Conservation (phyloP, 148 eudicot species). For the Rhododendron ferrugineum region DNA sequence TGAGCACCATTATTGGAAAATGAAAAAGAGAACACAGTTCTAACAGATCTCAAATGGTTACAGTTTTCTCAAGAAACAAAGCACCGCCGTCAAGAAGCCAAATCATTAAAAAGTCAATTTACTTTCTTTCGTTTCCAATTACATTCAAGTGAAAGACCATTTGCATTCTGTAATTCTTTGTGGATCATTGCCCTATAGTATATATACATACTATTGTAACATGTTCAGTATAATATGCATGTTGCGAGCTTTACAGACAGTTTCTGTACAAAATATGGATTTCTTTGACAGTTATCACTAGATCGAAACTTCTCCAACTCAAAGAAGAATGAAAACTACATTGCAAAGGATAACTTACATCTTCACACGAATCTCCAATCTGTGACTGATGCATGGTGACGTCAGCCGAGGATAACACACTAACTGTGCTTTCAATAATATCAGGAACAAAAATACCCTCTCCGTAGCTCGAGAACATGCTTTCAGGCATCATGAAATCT, state of each 20-base stretch:
- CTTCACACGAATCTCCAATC: conserved; percentile 74
- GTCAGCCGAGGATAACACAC: conserved; percentile 60
- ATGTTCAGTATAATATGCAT: neutral
- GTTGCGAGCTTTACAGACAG: no score
- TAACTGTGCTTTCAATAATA: conserved; percentile 85
- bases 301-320: neutral
- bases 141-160: neutral
- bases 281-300: neutral
- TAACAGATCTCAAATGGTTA: conserved; percentile 1
- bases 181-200: neutral
- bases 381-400: conserved; percentile 63
- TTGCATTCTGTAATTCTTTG: neutral
- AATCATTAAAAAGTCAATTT: neutral
- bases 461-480: conserved; percentile 40
- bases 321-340: neutral
- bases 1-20: conserved; percentile 2
- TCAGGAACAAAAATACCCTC: conserved; percentile 69
- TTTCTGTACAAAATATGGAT: neutral
- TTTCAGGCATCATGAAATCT: conserved; percentile 57
- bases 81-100: neutral
- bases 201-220: neutral
- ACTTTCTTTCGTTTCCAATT: neutral
- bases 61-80: conserved; percentile 2
- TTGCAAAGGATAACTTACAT: conserved; percentile 33
- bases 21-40: neutral